Base-by-base conservation (phyloP, 176 grass and related monocot species). In the Phragmites australis region DNA sequence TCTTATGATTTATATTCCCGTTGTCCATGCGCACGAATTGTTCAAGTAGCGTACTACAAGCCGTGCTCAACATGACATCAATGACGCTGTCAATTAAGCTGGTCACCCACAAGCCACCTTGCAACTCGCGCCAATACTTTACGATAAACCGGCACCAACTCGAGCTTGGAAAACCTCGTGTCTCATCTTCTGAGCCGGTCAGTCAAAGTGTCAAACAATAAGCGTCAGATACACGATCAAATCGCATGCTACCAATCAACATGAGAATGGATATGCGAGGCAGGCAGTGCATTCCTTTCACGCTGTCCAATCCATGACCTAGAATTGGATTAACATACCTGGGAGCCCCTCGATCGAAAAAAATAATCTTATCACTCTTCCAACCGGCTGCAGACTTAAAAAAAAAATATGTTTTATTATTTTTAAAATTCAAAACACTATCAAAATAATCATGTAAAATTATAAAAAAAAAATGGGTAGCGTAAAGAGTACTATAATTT, bases 221-320 rank as follows among this genome's bases (percentile, higher is more conserved):
- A 8, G 80, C 15, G 58, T 65, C 23, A 27, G 59, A 32, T 41
- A 18, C 31, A 19, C 18, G 65, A 81, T 45, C 78, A 57, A 21
- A 21, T 21, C 13, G 17, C 25, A 8, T 0, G 3, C 8, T 41
- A 13, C 26, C 13, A 30, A 11, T 51, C 17, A 56, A 55, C 48
- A 30, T 44, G 21, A 39, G 18, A 10, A 16, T 18, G 8, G 14
- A 72, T 63, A 82, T 32, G 44, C 1, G 44, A 40, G 17, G 46
- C 47, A 41, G 59, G 47, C 70, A 55, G 15, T 4, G 48, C 47
- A 55, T 66, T 75, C 18, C 81, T 83, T 65, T 83, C 70, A 42
- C 46, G 46, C 56, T 74, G 69, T 22, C 66, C 79, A 9, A 73
- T 42, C 45, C 19, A 22, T 39, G 31, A 54, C 9, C 32, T 40